A percentile compares a stretch with the other conserved stretches of the same genome.
phyloP scores from a whole-genome alignment of 768 basidiomycete genomes.

The Podaxis sp. region DNA sequence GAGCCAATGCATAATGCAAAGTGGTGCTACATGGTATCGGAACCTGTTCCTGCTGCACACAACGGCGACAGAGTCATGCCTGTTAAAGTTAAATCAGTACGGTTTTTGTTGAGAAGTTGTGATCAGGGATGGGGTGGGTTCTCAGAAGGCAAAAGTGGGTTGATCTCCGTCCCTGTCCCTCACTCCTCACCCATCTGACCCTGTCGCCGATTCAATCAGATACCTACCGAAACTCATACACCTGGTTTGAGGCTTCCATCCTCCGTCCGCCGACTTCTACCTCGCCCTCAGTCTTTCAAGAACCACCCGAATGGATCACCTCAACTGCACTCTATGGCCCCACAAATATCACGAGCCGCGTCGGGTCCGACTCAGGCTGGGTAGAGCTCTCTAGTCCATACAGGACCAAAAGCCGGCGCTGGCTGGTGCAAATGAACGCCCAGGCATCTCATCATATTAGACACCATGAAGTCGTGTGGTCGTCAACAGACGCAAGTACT shows the following conservation, averaged over 20 bases:
- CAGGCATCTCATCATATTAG: constrained; percentile 21
- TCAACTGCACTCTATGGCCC: not conserved
- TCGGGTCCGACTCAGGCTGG: not conserved
- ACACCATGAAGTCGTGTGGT: constrained; percentile 27
- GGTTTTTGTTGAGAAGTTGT: constrained; percentile 22
- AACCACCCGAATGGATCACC: constrained; percentile 1
- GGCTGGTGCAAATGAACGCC: constrained; percentile 30
- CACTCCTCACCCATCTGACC: not conserved
- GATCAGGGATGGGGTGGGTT: constrained; percentile 37
- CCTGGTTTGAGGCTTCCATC: constrained; percentile 35
- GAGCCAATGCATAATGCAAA: constrained; percentile 5
- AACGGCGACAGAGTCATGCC: not conserved
- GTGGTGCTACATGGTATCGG: constrained; percentile 19
- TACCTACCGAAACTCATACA: constrained; percentile 28
- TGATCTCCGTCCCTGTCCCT: not conserved
- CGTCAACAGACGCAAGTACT: not conserved
- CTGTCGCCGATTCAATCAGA: constrained; percentile 18
- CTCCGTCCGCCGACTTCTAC: constrained; percentile 18
- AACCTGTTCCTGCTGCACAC: constrained; percentile 13
- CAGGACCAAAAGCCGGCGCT: constrained; percentile 17
- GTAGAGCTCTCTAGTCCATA: constrained; percentile 19
- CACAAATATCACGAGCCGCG: not conserved
- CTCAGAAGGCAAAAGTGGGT: constrained; percentile 20
- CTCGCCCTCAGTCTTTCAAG: not conserved
- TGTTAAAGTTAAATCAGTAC: constrained; percentile 18